Conservation (phyloP, 306 rosid species). For the Abrus precatorius region DNA sequence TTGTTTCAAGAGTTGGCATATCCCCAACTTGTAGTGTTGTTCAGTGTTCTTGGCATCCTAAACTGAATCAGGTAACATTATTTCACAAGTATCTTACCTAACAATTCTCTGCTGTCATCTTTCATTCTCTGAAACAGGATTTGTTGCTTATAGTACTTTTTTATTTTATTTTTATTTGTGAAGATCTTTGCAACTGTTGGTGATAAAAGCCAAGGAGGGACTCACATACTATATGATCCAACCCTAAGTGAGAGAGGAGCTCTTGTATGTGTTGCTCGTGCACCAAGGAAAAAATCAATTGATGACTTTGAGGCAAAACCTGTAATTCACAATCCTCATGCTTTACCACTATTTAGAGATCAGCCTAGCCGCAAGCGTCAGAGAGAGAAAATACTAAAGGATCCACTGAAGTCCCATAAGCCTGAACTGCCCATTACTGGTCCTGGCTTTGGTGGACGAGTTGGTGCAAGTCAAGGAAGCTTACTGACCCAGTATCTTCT, state of each 20-base stretch:
- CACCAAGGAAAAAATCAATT: conserved; percentile 88
- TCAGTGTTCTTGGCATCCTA: conserved; percentile 95
- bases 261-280: conserved; percentile 96
- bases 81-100: conserved; percentile 29
- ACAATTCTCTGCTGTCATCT: conserved; percentile 31
- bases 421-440: conserved; percentile 96
- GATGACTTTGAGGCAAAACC: conserved; percentile 94
- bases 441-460: conserved; percentile 98
- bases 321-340: conserved; percentile 91
- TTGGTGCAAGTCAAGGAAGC: conserved; percentile 92
- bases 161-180: conserved; percentile 40
- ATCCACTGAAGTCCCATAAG: conserved; percentile 93
- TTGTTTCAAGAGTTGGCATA: conserved; percentile 90
- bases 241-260: conserved; percentile 93
- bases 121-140: conserved; percentile 35
- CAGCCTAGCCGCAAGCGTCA: conserved; percentile 95
- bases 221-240: conserved; percentile 87
- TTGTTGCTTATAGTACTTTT: conserved; percentile 34
- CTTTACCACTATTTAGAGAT: conserved; percentile 94
- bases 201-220: conserved; percentile 93
- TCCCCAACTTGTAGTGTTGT: conserved; percentile 89
- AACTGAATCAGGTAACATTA: conserved; percentile 83
- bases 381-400: conserved; percentile 85
- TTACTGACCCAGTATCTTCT: conserved; percentile 94
- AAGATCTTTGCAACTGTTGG: conserved; percentile 92